Percentiles rank a stretch among this genome's conserved stretches.
phyloP scores from a whole-genome alignment of 108 stramenopile species.

The Cylindrotheca closterium region DNA sequence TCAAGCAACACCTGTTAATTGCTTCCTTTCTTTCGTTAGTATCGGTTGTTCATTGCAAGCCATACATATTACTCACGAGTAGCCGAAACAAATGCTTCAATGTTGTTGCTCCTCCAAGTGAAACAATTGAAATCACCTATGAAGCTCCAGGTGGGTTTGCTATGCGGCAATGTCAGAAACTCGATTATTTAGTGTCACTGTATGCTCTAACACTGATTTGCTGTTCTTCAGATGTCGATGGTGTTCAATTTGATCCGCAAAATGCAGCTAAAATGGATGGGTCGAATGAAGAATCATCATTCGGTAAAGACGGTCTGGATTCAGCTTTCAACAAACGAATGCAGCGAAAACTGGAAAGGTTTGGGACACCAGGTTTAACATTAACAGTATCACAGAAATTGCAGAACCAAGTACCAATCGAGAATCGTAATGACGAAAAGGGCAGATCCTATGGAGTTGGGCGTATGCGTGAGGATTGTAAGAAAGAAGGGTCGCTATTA shows the following conservation, averaged over 20 bases:
- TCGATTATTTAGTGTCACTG: no score
- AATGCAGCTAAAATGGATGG: background rate
- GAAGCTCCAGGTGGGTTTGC: conserved; percentile 32
- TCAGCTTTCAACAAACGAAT: conserved; percentile 27
- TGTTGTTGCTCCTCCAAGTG: conserved; percentile 26
- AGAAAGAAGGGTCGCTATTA: conserved; percentile 15
- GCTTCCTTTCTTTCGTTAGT: no score
- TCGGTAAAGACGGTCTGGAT: conserved; percentile 19
- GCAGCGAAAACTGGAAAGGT: conserved; percentile 28
- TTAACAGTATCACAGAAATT: conserved; percentile 25
- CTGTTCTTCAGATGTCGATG: background rate
- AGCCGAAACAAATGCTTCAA: conserved; percentile 32
- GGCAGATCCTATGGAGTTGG: conserved; percentile 11
- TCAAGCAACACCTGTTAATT: no score
- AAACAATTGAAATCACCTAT: conserved; percentile 22
- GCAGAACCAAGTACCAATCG: conserved; percentile 11
- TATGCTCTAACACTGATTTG: background rate
- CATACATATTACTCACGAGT: conserved; percentile 25
- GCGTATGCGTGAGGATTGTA: conserved; percentile 22
- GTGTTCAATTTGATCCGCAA: background rate
- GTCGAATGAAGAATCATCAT: background rate
- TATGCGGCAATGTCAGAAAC: no score
- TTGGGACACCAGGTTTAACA: conserved; percentile 20
- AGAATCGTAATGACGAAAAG: background rate
- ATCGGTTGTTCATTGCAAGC: no score